A percentile compares a stretch with the other conserved stretches of the same genome.
These are phyloP conservation scores for Cytospora piceae DNA, from an alignment of 2,329 filamentous ascomycete genomes.

Conservation along the genomic window DNA sequence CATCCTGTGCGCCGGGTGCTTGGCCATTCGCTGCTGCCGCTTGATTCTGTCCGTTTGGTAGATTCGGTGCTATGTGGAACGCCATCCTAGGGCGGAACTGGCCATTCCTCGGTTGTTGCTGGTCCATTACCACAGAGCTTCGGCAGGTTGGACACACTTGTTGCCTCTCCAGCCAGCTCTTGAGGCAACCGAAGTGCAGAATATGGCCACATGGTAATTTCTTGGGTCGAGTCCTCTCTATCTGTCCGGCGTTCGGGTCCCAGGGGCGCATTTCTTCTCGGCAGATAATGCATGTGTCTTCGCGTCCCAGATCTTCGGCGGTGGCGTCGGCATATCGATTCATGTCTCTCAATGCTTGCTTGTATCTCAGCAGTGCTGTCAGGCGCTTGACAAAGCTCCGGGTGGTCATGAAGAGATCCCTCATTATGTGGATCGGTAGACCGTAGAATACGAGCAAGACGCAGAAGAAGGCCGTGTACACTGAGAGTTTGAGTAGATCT, in stretches of 20 bases:
- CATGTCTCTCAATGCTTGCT: slow-evolving; percentile 92
- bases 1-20: slow-evolving; percentile 34
- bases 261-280: slow-evolving; percentile 93
- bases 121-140: slow-evolving; percentile 73
- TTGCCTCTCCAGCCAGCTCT: slow-evolving; percentile 96
- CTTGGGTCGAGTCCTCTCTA: slow-evolving; percentile 87
- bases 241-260: slow-evolving; percentile 66
- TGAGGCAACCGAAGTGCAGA: slow-evolving; percentile 88
- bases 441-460: slow-evolving; percentile 95
- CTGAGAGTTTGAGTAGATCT: slow-evolving; percentile 89
- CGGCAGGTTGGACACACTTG: slow-evolving; percentile 97
- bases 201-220: slow-evolving; percentile 97
- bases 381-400: slow-evolving; percentile 89
- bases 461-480: slow-evolving; percentile 90
- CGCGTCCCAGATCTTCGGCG: slow-evolving; percentile 77
- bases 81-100: slow-evolving; percentile 40
- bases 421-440: slow-evolving; percentile 93
- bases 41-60: slow-evolving; percentile 42
- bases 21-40: slow-evolving; percentile 36
- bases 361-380: slow-evolving; percentile 85
- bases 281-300: slow-evolving; percentile 97
- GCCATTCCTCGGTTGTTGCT: slow-evolving; percentile 39
- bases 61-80: slow-evolving; percentile 39
- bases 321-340: slow-evolving; percentile 92
- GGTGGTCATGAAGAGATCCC: slow-evolving; percentile 92